Conservation (phyloP, 257 asterid species). For the Henckelia pumila region DNA sequence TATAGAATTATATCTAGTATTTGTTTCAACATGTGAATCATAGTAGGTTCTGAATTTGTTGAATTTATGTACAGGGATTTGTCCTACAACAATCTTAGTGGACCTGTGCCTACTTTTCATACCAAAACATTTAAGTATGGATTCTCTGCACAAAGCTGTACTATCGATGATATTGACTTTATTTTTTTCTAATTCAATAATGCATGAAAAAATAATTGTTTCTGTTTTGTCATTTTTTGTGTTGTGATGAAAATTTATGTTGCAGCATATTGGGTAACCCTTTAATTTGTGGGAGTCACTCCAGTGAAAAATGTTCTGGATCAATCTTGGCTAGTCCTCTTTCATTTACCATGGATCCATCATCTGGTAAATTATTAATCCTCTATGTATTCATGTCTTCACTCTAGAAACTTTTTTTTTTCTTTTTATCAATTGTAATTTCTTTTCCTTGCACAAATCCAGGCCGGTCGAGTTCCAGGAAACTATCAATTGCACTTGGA, state of each 20-base stretch:
- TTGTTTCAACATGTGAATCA: conserved; percentile 27
- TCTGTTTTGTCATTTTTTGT: conserved; percentile 12
- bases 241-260: not conserved
- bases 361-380: conserved; percentile 38
- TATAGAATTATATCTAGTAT: conserved; percentile 23
- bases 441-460: conserved; percentile 2
- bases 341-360: conserved; percentile 47
- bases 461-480: conserved; percentile 57
- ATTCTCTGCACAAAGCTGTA: conserved; percentile 25
- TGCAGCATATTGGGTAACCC: conserved; percentile 79
- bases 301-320: conserved; percentile 64
- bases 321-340: conserved; percentile 50
- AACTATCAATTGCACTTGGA: conserved; percentile 68
- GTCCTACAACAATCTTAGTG: conserved; percentile 91
- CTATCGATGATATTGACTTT: conserved; percentile 8
- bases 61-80: conserved; percentile 66
- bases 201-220: conserved; percentile 17
- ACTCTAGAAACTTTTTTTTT: not conserved
- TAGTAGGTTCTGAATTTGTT: conserved; percentile 23
- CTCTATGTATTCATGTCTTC: not conserved
- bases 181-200: conserved; percentile 4
- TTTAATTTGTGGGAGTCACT: conserved; percentile 66
- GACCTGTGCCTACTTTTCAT: conserved; percentile 76
- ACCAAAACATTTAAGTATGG: conserved; percentile 84
- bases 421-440: not conserved